phyloP scores from a whole-genome alignment of 148 eudicot species.

The Chenopodium suecicum region DNA sequence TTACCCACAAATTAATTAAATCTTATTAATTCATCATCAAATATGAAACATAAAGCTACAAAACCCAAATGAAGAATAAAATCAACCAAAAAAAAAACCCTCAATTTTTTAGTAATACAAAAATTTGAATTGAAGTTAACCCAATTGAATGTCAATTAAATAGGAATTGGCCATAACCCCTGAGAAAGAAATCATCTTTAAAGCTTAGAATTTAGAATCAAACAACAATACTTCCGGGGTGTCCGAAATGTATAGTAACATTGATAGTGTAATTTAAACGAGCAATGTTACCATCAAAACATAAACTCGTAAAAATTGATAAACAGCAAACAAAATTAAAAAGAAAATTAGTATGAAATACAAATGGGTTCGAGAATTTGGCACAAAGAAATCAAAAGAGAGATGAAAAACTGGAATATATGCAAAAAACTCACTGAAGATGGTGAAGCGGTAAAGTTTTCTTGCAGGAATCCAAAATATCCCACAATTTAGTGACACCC shows the following conservation, averaged over 20 bases:
- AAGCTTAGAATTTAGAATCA: background rate
- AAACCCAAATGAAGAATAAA: background rate
- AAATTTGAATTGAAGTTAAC: background rate
- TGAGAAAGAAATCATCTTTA: background rate
- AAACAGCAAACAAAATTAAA: background rate
- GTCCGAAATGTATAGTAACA: background rate
- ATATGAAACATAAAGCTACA: background rate
- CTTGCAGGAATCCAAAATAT: slow-evolving; percentile 86
- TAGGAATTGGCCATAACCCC: background rate
- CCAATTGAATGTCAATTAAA: background rate
- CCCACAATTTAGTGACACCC: slow-evolving; percentile 97
- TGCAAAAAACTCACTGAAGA: slow-evolving; percentile 62
- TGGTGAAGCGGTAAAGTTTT: slow-evolving; percentile 88
- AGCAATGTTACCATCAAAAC: background rate
- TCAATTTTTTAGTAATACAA: background rate
- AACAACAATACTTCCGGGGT: background rate
- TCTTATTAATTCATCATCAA: too few species aligned
- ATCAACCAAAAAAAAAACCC: background rate
- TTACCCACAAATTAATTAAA: background rate
- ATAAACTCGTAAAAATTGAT: background rate
- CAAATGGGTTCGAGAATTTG: background rate
- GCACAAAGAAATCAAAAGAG: background rate
- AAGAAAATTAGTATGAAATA: background rate
- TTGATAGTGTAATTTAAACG: background rate
- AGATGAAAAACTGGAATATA: too few species aligned